A percentile compares a stretch with the other conserved stretches of the same genome.
Conservation (phyloP, 192 early-diverging fungal genomes). For the Thamnidium elegans region DNA sequence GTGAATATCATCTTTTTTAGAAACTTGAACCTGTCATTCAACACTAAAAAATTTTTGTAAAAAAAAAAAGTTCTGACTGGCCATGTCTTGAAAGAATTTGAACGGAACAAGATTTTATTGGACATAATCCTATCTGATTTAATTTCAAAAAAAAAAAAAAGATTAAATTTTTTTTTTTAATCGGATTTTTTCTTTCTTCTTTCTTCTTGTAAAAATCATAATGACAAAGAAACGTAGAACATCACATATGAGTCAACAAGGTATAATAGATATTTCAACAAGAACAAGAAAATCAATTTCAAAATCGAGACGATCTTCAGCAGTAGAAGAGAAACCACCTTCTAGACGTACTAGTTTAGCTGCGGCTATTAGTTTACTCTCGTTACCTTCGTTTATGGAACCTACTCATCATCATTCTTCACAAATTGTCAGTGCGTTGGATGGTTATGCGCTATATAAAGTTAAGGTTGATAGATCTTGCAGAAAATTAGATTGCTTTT, state of each 20-base stretch:
- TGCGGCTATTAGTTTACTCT: constrained; percentile 7
- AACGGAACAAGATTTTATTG: no score
- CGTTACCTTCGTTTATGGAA: constrained; percentile 3
- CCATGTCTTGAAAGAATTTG: no score
- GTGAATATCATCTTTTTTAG: no score
- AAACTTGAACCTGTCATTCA: no score
- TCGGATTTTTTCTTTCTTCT: no score
- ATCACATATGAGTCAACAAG: background rate
- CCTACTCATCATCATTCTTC: no score
- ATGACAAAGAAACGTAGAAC: background rate
- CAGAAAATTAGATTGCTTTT: constrained; percentile 42
- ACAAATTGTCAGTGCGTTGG: constrained; percentile 3
- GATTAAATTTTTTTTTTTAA: no score
- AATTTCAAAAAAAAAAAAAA: no score
- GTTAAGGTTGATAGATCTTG: constrained; percentile 15
- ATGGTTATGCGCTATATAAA: constrained; percentile 39
- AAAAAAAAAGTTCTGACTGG: no score
- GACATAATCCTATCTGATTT: no score
- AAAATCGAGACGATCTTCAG: constrained; percentile 12
- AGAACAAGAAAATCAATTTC: constrained; percentile 11
- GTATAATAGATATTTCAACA: background rate
- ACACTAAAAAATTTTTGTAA: no score
- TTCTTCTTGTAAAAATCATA: no score
- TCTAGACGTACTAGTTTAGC: constrained; percentile 5
- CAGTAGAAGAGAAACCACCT: background rate